Conservation (phyloP, 2,329 filamentous ascomycete genomes). For the Cyphellophora europaea region DNA sequence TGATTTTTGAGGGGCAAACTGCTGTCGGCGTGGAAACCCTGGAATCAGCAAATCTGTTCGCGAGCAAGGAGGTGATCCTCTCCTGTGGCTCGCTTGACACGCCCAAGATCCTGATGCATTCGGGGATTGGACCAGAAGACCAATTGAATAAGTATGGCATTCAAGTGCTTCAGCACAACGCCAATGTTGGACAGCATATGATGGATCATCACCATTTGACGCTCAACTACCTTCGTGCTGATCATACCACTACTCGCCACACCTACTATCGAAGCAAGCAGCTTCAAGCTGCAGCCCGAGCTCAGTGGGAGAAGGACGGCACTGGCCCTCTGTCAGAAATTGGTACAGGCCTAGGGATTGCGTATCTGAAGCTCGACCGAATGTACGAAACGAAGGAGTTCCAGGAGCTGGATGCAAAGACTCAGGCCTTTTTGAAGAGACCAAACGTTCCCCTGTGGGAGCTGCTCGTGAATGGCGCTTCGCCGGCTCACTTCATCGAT, state of each 20-base stretch:
- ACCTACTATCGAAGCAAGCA: slow-evolving; percentile 36
- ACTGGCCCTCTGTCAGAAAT: slow-evolving; percentile 27
- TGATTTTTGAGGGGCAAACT: slow-evolving; percentile 38
- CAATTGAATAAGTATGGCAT: slow-evolving; percentile 35
- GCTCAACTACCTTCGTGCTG: slow-evolving; percentile 28
- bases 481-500: slow-evolving; percentile 14
- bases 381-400: slow-evolving; percentile 40
- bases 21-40: slow-evolving; percentile 36
- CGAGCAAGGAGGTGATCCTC: slow-evolving; percentile 31
- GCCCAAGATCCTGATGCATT: slow-evolving; percentile 37
- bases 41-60: slow-evolving; percentile 28
- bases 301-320: slow-evolving; percentile 38
- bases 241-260: slow-evolving; percentile 33
- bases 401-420: slow-evolving; percentile 33
- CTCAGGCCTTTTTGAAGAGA: slow-evolving; percentile 36
- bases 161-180: slow-evolving; percentile 28
- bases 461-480: slow-evolving; percentile 25
- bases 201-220: slow-evolving; percentile 32
- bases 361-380: slow-evolving; percentile 33
- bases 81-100: slow-evolving; percentile 29
- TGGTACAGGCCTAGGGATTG: slow-evolving; percentile 22
- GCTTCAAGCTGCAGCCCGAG: slow-evolving; percentile 35
- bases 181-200: slow-evolving; percentile 35
- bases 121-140: slow-evolving; percentile 36
- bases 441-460: slow-evolving; percentile 51